Conservation (phyloP, 1,284 basidiomycete genomes). For the Leucoagaricus sp. region DNA sequence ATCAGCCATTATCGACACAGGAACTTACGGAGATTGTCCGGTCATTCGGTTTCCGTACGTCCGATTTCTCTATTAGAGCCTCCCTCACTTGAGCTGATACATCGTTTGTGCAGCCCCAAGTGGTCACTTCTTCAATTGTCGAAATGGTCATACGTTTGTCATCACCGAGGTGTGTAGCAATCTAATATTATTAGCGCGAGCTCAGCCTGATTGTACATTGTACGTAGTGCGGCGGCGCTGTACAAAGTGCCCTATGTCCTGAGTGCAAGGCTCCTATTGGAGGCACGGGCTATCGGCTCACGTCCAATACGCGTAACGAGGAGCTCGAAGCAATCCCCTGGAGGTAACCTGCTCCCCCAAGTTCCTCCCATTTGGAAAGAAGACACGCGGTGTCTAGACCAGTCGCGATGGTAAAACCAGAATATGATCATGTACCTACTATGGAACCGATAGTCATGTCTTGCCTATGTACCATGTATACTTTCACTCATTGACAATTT, state of each 20-base stretch:
- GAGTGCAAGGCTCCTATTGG: slow-evolving; percentile 1
- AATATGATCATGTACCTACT: too few relatives aligned
- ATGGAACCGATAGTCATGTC: too few relatives aligned
- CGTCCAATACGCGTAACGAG: background rate
- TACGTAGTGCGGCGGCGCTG: background rate
- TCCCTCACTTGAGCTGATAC: background rate
- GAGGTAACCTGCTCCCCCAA: background rate
- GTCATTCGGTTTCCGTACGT: too few relatives aligned
- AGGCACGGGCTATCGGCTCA: background rate
- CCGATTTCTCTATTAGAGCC: too few relatives aligned
- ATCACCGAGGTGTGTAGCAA: slow-evolving; percentile 42
- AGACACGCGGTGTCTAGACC: too few relatives aligned
- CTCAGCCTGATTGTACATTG: background rate
- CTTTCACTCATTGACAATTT: too few relatives aligned
- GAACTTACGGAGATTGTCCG: too few relatives aligned
- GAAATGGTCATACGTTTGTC: slow-evolving; percentile 52
- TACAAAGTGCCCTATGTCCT: background rate
- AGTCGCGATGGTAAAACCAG: too few relatives aligned
- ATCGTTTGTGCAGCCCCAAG: slow-evolving; percentile 34
- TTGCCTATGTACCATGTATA: too few relatives aligned
- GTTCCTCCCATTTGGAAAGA: too few relatives aligned
- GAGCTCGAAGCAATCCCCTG: background rate
- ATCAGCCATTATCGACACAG: too few relatives aligned
- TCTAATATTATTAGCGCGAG: background rate
- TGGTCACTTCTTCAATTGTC: slow-evolving; percentile 56